Evolutionary conservation across 2,329 filamentous ascomycete genomes (phyloP).

Genomic region (Fusarium sambucinum): DNA sequence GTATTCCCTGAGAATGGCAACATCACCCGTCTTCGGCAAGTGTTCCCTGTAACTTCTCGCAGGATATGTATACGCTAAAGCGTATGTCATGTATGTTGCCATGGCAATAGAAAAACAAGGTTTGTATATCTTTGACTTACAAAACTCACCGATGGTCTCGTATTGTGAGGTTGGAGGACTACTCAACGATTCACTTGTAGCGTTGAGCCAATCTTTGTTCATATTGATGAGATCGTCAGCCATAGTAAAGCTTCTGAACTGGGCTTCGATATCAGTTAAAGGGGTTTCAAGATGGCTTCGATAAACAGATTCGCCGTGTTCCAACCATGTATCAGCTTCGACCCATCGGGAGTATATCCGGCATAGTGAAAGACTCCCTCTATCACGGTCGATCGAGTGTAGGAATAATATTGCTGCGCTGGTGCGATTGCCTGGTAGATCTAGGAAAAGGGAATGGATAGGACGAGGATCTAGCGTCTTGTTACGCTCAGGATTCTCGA

Average conservation of each 20-base stretch:
- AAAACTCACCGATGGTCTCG: not conserved
- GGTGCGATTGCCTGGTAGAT: not conserved
- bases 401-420: not conserved
- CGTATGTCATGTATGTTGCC: not conserved
- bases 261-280: not conserved
- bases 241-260: not conserved
- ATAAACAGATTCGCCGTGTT: not conserved
- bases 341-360: not conserved
- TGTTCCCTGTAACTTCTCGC: too few relatives aligned
- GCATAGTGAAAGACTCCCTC: not conserved
- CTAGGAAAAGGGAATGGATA: not conserved
- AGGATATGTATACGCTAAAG: not conserved
- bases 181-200: not conserved
- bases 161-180: not conserved
- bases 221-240: not conserved
- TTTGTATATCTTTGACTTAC: fast-evolving
- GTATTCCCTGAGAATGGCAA: too few relatives aligned
- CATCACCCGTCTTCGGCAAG: too few relatives aligned
- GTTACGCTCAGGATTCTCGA: too few relatives aligned
- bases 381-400: fast-evolving
- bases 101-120: not conserved
- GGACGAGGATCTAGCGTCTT: not conserved
- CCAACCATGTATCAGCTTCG: not conserved
- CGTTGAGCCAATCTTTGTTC: not conserved
- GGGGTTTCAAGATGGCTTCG: not conserved